Evolutionary conservation across 345 rosid genomes (phyloP).

Genomic region (Citrus inodora): DNA sequence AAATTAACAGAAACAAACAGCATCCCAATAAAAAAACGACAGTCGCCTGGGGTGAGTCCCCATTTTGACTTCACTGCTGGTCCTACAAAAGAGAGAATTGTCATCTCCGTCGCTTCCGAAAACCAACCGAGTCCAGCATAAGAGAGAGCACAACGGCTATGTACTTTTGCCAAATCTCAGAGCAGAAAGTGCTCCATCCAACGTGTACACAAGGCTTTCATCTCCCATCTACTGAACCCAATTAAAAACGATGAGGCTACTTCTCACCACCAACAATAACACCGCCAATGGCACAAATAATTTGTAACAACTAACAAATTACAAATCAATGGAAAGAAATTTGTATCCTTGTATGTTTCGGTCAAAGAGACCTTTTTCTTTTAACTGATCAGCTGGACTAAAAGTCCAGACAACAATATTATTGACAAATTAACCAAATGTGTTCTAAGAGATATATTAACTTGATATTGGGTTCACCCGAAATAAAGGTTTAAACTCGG

Average conservation of each 20-base stretch:
- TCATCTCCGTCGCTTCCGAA: slow-evolving; percentile 47
- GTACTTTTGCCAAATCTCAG: neutral
- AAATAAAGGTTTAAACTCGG: too few relatives aligned
- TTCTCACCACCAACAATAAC: too few relatives aligned
- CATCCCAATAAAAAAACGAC: slow-evolving; percentile 39
- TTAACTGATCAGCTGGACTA: too few relatives aligned
- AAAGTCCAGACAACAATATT: too few relatives aligned
- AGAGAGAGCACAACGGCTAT: slow-evolving; percentile 23
- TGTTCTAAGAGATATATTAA: too few relatives aligned
- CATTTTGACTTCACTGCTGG: slow-evolving; percentile 36
- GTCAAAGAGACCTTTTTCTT: too few relatives aligned
- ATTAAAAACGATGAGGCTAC: too few relatives aligned
- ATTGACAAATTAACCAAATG: too few relatives aligned
- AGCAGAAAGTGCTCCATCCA: slow-evolving; percentile 37
- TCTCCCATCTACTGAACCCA: slow-evolving; percentile 17
- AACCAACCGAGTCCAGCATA: slow-evolving; percentile 44
- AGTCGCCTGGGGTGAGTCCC: slow-evolving; percentile 31
- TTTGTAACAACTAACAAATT: too few relatives aligned
- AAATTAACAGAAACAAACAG: slow-evolving; percentile 38
- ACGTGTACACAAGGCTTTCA: neutral
- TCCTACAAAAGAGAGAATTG: slow-evolving; percentile 54
- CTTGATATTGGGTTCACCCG: neutral
- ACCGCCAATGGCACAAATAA: too few relatives aligned
- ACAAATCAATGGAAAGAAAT: too few relatives aligned
- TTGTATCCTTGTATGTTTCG: too few relatives aligned